A percentile compares a stretch with the other conserved stretches of the same genome.
Evolutionary conservation across 208 protist species (phyloP).

Genomic region (Wallacemonas collosoma): DNA sequence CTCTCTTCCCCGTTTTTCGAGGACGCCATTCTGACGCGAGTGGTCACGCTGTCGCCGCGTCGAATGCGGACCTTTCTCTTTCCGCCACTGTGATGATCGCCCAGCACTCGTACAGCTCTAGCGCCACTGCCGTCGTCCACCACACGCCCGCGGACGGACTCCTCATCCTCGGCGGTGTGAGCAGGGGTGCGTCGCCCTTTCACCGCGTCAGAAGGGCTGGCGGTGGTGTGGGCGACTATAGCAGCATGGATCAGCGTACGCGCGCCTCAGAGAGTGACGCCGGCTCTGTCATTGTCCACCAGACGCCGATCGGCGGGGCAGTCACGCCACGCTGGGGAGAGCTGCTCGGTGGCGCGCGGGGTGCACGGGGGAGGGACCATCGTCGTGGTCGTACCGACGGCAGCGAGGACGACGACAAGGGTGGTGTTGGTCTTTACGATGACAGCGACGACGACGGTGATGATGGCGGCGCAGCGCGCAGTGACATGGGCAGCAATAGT

Average conservation of each 20-base stretch:
- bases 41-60: not conserved
- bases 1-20: not conserved
- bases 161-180: not conserved
- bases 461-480: not conserved
- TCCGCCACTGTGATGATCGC: conserved; percentile 8
- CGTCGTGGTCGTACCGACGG: not conserved
- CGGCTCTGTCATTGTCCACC: conserved; percentile 11
- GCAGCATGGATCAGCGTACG: not conserved
- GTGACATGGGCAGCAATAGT: not conserved
- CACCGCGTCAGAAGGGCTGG: too few species aligned
- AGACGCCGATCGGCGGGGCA: not conserved
- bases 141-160: not conserved
- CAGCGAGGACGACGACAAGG: not conserved
- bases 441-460: not conserved
- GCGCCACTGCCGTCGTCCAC: conserved; percentile 11
- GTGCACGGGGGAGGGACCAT: too few species aligned
- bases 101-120: conserved; percentile 1
- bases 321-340: conserved; percentile 1
- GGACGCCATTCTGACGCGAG: not conserved
- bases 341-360: not conserved
- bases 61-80: not conserved
- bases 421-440: not conserved
- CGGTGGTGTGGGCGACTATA: not conserved
- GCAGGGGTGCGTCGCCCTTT: not conserved
- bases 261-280: not conserved